Evolutionary conservation across 208 protist species (phyloP).

Genomic region (Trypanosoma cruzi): DNA sequence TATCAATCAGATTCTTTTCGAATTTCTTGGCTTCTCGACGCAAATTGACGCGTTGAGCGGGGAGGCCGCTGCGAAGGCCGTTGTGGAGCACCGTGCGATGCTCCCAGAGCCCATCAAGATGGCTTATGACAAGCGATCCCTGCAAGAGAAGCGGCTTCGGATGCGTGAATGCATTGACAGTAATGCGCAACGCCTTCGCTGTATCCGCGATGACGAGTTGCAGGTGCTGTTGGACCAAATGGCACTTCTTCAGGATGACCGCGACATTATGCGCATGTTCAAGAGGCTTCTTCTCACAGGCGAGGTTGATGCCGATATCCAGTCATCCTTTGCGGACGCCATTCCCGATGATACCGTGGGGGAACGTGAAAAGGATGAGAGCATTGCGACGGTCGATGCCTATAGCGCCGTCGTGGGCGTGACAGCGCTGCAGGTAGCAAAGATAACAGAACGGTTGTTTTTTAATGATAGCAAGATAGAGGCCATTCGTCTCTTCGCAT

Average conservation of each 20-base stretch:
- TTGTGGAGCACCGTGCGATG: conserved; percentile 21
- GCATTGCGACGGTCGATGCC: background rate
- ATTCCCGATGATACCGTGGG: background rate
- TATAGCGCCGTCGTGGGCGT: conserved; percentile 14
- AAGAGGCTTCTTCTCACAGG: conserved; percentile 9
- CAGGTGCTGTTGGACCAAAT: conserved; percentile 17
- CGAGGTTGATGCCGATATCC: conserved; percentile 3
- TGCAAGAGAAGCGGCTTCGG: conserved; percentile 14
- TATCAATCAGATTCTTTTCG: conserved; percentile 30
- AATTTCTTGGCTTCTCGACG: conserved; percentile 20
- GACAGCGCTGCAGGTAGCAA: conserved; percentile 19
- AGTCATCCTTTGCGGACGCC: conserved; percentile 14
- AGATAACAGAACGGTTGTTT: conserved; percentile 25
- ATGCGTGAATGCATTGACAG: conserved; percentile 14
- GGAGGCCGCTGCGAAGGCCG: conserved; percentile 19
- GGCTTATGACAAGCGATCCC: conserved; percentile 13
- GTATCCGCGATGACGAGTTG: conserved; percentile 10
- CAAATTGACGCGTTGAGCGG: conserved; percentile 23
- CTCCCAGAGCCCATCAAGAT: conserved; percentile 23
- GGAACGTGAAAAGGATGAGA: background rate
- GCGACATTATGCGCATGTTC: conserved; percentile 27
- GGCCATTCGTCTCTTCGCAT: conserved; percentile 23
- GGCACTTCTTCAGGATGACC: conserved; percentile 17
- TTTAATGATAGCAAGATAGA: conserved; percentile 32
- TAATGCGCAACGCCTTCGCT: conserved; percentile 7